Conservation (phyloP, 2,329 filamentous ascomycete genomes). For the Colletotrichum tropicicola region DNA sequence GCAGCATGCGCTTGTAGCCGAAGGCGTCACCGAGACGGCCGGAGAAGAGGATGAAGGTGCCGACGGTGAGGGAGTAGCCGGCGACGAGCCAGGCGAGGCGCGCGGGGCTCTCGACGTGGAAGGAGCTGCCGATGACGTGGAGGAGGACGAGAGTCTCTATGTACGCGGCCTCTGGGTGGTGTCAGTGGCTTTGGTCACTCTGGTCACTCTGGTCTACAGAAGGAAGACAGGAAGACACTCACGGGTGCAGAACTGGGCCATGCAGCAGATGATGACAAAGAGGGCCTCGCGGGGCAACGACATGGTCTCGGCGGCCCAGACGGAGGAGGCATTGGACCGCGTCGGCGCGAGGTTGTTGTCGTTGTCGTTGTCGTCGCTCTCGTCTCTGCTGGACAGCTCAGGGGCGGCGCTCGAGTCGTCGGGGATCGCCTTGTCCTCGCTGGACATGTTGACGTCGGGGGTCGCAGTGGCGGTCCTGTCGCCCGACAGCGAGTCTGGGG, state of each 20-base stretch:
- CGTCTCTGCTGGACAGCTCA: neutral
- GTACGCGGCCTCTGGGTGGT: conserved; percentile 42
- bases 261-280: conserved; percentile 54
- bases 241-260: conserved; percentile 39
- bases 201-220: too few relatives aligned
- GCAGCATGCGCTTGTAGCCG: conserved; percentile 65
- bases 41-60: conserved; percentile 67
- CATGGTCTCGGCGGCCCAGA: conserved; percentile 19
- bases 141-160: conserved; percentile 31
- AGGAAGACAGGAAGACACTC: neutral
- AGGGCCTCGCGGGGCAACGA: conserved; percentile 40
- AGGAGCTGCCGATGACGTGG: conserved; percentile 19
- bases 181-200: conserved; percentile 26
- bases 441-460: conserved; percentile 10
- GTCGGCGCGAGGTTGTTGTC: neutral
- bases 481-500: neutral
- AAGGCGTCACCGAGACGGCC: conserved; percentile 67
- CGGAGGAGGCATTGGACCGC: neutral
- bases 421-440: neutral
- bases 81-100: conserved; percentile 66
- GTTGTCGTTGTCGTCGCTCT: neutral
- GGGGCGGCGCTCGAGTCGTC: conserved; percentile 10
- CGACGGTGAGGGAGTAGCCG: conserved; percentile 64
- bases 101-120: conserved; percentile 35
- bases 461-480: conserved; percentile 19